Evolutionary conservation across 768 basidiomycete genomes (phyloP), one percentile per base, ranked within the genome.

Genomic region (Amanita polypyramis): DNA sequence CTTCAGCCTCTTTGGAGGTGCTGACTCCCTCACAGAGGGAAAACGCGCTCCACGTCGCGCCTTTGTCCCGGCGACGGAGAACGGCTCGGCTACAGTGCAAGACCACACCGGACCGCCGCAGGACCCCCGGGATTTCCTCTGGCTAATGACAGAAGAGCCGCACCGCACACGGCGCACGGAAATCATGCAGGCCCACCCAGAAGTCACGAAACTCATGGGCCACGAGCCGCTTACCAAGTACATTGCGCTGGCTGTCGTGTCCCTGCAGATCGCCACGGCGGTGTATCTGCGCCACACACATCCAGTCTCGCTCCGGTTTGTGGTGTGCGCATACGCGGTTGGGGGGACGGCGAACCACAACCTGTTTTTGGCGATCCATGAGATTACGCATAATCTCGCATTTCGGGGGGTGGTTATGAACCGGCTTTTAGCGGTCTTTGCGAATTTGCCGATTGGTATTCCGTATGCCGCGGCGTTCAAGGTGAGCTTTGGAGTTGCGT

Each of bases 331-430:
- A 1, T 98, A 97, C 61, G 71, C 66, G 11, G 74, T 98, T 42
- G 96, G 96, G 1, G 96, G 92, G 2, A 97, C 95, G 0, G 85
- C 86, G 6, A 99, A 98, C 66, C 96, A 99, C 63, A 99, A 98
- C 62, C 75, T 95, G 33, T 99, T 99, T 66, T 78, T 99, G 41
- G 92, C 96, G 36, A 96, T 99, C 46, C 96, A 99, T 61, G 96
- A 99, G 60, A 96, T 99, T 52, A 96, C 94, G 2, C 96, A 99
- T 63, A 98, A 97, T 62, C 75, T 99, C 21, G 96, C 92, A 1
- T 98, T 97, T 69, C 77, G 74, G 52, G 74, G 84, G 19, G 76
- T 98, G 39, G 70, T 68, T 43, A 78, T 82, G 6, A 99, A 98
- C 68, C 92, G 94, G 58, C 62, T 82, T 20, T 68, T 97, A 17